These are phyloP conservation scores for Bolboschoenus planiculmis DNA, from an alignment of 176 grass and related monocot genomes.

Conservation along the genomic window DNA sequence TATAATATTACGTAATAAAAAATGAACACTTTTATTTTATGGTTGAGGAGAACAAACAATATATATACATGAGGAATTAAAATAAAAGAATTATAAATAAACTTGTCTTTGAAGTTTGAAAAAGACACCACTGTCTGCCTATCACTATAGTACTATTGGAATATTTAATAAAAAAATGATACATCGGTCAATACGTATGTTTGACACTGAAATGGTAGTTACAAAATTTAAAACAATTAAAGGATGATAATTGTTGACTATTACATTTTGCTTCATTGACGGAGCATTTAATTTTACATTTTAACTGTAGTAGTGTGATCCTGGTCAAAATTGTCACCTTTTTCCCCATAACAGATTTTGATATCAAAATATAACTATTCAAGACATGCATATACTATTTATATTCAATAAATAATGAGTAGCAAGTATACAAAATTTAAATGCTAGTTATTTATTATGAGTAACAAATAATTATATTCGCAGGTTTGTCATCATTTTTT, in stretches of 20 bases:
- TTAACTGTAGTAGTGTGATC: neutral
- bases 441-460: neutral
- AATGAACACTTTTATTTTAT: no score
- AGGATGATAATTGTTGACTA: neutral
- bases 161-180: neutral
- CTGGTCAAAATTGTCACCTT: neutral
- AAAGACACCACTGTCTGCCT: neutral
- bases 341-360: neutral
- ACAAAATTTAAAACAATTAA: neutral
- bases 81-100: neutral
- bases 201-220: neutral
- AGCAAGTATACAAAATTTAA: neutral
- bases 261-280: neutral
- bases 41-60: neutral
- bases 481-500: no score
- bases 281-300: neutral
- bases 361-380: neutral
- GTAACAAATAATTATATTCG: neutral
- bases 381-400: neutral
- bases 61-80: neutral
- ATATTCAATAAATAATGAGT: neutral
- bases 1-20: no score
- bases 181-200: neutral
- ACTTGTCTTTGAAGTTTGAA: neutral
- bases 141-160: neutral